Conservation (phyloP, 208 protist genomes). For the Trypanosoma avium region DNA sequence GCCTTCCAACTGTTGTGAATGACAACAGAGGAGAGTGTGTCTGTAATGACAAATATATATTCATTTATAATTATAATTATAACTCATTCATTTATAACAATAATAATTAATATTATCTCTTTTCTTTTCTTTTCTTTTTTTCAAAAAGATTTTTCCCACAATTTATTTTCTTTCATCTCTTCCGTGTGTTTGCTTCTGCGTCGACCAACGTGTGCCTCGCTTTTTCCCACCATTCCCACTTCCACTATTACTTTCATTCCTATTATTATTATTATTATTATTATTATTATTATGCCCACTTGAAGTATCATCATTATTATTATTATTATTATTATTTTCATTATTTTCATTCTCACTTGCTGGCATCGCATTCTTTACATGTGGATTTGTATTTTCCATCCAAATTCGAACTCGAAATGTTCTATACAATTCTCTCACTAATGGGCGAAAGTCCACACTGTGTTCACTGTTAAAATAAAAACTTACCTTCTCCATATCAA, state of each 20-base stretch:
- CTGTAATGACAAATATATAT: too few species aligned
- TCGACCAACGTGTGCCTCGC: neutral
- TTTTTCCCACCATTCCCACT: neutral
- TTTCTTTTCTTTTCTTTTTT: neutral
- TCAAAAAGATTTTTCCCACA: neutral
- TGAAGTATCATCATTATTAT: too few species aligned
- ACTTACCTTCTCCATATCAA: slow-evolving; percentile 93
- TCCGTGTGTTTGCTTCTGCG: slow-evolving; percentile 4
- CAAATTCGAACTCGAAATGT: slow-evolving; percentile 90
- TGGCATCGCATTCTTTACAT: slow-evolving; percentile 84
- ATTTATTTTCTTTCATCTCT: neutral
- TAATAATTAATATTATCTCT: too few species aligned
- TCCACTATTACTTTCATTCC: neutral
- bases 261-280: neutral
- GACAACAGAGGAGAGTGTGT: too few species aligned
- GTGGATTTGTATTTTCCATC: slow-evolving; percentile 91
- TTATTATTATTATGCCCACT: slow-evolving; percentile 9
- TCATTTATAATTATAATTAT: too few species aligned
- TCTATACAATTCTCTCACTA: slow-evolving; percentile 88
- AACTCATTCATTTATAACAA: too few species aligned
- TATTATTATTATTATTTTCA: slow-evolving; percentile 30
- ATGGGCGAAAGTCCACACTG: slow-evolving; percentile 87
- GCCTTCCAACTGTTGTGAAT: too few species aligned
- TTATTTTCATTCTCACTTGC: neutral
- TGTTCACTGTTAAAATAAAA: slow-evolving; percentile 92